A percentile compares a stretch with the other conserved stretches of the same genome.
Conservation (phyloP, 345 rosid genomes). For the Pugionium cornutum region DNA sequence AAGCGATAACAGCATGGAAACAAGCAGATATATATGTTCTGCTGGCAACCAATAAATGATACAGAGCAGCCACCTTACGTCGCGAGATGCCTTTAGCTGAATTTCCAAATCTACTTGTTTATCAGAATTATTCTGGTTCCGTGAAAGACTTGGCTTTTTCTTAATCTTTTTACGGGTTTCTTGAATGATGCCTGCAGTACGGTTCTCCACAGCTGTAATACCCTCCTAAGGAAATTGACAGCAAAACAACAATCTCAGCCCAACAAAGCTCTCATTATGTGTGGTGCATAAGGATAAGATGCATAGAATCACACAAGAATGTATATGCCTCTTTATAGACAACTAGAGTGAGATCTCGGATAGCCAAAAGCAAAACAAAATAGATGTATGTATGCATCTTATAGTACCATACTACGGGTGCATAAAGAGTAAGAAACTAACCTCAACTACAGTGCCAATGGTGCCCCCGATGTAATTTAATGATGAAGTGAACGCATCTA, state of each 20-base stretch:
- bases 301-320: background rate
- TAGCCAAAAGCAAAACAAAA: background rate
- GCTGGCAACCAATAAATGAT: conserved; percentile 39
- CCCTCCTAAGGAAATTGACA: conserved; percentile 64
- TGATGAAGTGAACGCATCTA: conserved; percentile 69
- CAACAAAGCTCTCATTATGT: background rate
- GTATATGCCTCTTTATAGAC: conserved; percentile 2
- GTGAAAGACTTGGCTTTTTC: conserved; percentile 55
- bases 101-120: conserved; percentile 70
- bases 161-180: conserved; percentile 78
- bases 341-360: background rate
- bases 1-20: conserved; percentile 15
- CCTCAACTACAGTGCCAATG: conserved; percentile 85
- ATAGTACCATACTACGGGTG: background rate
- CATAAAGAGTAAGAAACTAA: conserved; percentile 30
- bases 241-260: conserved; percentile 23
- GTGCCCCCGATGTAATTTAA: conserved; percentile 77
- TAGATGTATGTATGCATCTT: background rate
- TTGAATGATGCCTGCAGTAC: conserved; percentile 81
- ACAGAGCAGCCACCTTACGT: conserved; percentile 95
- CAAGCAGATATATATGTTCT: conserved; percentile 8
- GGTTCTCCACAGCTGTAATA: conserved; percentile 70
- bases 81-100: conserved; percentile 99
- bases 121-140: conserved; percentile 46
- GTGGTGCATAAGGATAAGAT: background rate